These are phyloP conservation scores for Candida succiphila DNA, from an alignment of 805 yeast species.

Conservation along the genomic window DNA sequence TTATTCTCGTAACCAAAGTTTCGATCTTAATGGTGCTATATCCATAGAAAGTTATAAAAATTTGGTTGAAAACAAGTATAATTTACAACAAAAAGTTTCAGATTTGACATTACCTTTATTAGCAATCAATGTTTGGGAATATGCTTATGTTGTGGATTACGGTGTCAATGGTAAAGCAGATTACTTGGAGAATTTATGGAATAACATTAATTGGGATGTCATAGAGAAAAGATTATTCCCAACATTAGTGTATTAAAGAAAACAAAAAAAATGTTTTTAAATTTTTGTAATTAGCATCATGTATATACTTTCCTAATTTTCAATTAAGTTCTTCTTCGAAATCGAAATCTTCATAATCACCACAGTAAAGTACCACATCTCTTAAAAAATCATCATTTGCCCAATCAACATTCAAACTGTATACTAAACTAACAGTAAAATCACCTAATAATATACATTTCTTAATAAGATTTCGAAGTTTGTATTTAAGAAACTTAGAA, in stretches of 20 bases:
- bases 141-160: slow-evolving; percentile 77
- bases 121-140: slow-evolving; percentile 80
- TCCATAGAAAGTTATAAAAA: slow-evolving; percentile 42
- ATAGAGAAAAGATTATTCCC: slow-evolving; percentile 33
- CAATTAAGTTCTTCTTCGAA: slow-evolving; percentile 4
- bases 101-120: slow-evolving; percentile 69
- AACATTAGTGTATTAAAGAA: slow-evolving; percentile 3
- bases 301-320: neutral
- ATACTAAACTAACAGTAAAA: slow-evolving; percentile 21
- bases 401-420: slow-evolving; percentile 23
- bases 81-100: slow-evolving; percentile 22
- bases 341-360: slow-evolving; percentile 19
- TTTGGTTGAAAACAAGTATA: slow-evolving; percentile 23
- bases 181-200: slow-evolving; percentile 70
- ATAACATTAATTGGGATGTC: slow-evolving; percentile 78
- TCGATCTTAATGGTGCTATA: slow-evolving; percentile 71
- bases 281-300: neutral
- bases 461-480: slow-evolving; percentile 3
- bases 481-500: neutral
- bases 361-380: slow-evolving; percentile 20
- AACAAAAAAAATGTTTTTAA: neutral
- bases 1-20: slow-evolving; percentile 55
- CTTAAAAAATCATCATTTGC: slow-evolving; percentile 17
- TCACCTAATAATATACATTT: slow-evolving; percentile 16
- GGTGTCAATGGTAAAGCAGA: slow-evolving; percentile 68